Evolutionary conservation across 345 rosid genomes (phyloP).

Genomic region (Lepidium didymum): DNA sequence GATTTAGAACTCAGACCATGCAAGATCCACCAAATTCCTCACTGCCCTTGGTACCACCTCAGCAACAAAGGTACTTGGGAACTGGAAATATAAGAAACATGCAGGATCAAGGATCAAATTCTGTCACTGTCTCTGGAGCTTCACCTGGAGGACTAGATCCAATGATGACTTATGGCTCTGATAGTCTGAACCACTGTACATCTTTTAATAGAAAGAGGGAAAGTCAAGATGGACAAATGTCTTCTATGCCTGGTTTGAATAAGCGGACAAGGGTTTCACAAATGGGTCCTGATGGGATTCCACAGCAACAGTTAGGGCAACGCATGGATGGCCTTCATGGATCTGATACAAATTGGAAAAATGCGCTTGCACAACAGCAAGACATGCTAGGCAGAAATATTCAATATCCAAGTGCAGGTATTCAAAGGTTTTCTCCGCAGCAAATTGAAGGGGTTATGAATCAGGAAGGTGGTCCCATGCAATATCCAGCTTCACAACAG

Average conservation of each 20-base stretch:
- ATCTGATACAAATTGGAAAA: conserved; percentile 66
- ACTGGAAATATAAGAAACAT: conserved; percentile 50
- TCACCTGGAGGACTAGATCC: conserved; percentile 63
- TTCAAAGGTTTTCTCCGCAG: conserved; percentile 66
- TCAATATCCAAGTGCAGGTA: conserved; percentile 47
- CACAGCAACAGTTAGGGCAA: conserved; percentile 57
- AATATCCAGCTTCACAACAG: conserved; percentile 50
- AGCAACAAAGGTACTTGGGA: conserved; percentile 49
- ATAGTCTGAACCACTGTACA: conserved; percentile 42
- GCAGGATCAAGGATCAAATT: conserved; percentile 55
- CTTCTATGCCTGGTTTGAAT: conserved; percentile 51
- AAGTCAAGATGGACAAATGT: conserved; percentile 56
- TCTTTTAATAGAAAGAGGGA: conserved; percentile 66
- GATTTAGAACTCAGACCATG: conserved; percentile 51
- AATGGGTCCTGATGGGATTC: conserved; percentile 56
- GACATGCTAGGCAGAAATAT: conserved; percentile 51
- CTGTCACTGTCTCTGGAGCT: conserved; percentile 45
- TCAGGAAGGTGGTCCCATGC: conserved; percentile 52
- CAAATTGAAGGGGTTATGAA: conserved; percentile 61
- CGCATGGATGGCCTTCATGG: conserved; percentile 56
- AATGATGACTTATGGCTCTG: conserved; percentile 47
- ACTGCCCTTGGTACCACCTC: conserved; percentile 44
- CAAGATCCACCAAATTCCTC: conserved; percentile 48
- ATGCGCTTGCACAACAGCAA: conserved; percentile 47
- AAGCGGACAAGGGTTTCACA: conserved; percentile 54